Conservation (phyloP, 2,329 filamentous ascomycete species). For the Teratosphaeria pseudoeucalypti region DNA sequence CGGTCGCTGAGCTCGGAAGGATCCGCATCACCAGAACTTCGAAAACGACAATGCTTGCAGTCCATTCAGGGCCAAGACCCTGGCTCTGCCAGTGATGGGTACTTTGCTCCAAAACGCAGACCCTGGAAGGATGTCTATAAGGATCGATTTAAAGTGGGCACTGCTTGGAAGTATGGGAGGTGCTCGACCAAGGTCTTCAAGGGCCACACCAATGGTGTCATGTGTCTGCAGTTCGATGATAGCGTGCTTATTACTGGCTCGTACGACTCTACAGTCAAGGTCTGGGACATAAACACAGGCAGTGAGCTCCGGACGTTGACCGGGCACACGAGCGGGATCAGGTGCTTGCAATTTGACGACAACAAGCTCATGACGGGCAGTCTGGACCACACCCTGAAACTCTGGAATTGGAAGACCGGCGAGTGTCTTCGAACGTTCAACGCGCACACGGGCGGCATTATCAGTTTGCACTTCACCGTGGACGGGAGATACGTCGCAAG, state of each 20-base stretch:
- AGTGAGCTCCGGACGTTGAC: conserved; percentile 73
- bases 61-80: conserved; percentile 8
- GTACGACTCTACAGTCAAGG: conserved; percentile 89
- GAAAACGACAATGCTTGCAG: conserved; percentile 17
- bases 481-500: conserved; percentile 69
- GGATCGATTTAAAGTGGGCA: conserved; percentile 88
- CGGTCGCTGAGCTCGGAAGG: conserved; percentile 10
- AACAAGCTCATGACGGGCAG: conserved; percentile 83
- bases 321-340: conserved; percentile 74
- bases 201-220: conserved; percentile 81
- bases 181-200: conserved; percentile 76
- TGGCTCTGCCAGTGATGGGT: conserved; percentile 27
- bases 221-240: conserved; percentile 72
- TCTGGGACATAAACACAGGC: conserved; percentile 88
- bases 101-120: conserved; percentile 44
- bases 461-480: conserved; percentile 72
- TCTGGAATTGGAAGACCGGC: conserved; percentile 96
- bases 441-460: conserved; percentile 71
- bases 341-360: conserved; percentile 87
- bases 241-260: conserved; percentile 87
- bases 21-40: conserved; percentile 11
- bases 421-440: conserved; percentile 71
- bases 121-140: conserved; percentile 98
- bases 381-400: conserved; percentile 74
- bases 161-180: conserved; percentile 93